A percentile compares a stretch with the other conserved stretches of the same genome.
Conservation (phyloP, 2,329 filamentous ascomycete species). For the Arthroderma sp. region DNA sequence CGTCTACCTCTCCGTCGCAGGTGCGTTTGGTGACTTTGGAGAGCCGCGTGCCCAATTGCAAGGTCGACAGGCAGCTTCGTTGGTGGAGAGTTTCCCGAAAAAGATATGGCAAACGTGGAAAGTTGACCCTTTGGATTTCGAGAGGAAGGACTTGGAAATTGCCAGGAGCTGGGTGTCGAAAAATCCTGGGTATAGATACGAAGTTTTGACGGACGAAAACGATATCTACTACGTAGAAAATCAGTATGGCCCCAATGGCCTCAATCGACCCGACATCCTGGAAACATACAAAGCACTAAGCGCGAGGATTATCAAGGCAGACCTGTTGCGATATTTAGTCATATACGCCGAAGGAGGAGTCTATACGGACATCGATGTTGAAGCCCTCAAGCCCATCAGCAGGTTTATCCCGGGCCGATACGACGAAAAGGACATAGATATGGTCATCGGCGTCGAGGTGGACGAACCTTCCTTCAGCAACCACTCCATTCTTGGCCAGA, state of each 20-base stretch:
- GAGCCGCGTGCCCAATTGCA: constrained; percentile 4
- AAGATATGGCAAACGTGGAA: constrained; percentile 75
- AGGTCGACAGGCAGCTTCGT: constrained; percentile 8
- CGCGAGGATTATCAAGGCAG: constrained; percentile 54
- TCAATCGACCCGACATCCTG: constrained; percentile 55
- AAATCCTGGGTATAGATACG: constrained; percentile 55
- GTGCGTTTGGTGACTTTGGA: constrained; percentile 19
- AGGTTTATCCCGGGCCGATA: constrained; percentile 52
- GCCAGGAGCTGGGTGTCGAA: constrained; percentile 53
- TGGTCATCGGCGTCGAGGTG: constrained; percentile 59
- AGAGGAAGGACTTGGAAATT: constrained; percentile 46
- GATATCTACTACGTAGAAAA: constrained; percentile 55
- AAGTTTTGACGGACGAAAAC: constrained; percentile 57
- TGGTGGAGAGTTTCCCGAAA: constrained; percentile 38
- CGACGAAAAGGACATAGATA: constrained; percentile 50
- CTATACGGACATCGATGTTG: constrained; percentile 49
- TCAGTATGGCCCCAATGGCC: constrained; percentile 50
- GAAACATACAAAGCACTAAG: constrained; percentile 47
- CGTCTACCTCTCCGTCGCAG: constrained; percentile 36
- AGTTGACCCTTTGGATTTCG: constrained; percentile 52
- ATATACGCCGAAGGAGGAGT: constrained; percentile 54
- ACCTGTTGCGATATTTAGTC: constrained; percentile 52
- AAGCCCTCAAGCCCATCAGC: constrained; percentile 40
- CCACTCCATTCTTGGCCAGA: constrained; percentile 53
- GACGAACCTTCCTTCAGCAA: constrained; percentile 53